These are phyloP conservation scores for Poa pratensis DNA, from an alignment of 176 grass and related monocot species.

Conservation along the genomic window DNA sequence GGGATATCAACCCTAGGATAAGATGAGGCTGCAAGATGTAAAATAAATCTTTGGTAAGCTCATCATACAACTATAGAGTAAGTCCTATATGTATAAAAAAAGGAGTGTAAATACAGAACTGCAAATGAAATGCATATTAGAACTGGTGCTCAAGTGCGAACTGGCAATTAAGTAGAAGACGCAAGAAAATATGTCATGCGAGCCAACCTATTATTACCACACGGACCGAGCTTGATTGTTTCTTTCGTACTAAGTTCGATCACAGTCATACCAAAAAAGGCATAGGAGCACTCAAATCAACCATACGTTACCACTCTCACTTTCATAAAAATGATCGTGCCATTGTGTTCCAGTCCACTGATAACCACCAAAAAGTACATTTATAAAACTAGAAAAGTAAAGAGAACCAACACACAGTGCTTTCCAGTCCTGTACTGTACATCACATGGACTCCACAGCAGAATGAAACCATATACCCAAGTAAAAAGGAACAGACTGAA, in stretches of 20 bases:
- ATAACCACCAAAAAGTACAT: constrained; percentile 46
- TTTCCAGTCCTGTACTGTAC: constrained; percentile 31
- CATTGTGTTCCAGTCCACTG: constrained; percentile 34
- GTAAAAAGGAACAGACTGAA: constrained; percentile 28
- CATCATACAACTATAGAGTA: constrained; percentile 5
- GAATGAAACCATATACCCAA: constrained; percentile 29
- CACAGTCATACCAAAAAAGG: constrained; percentile 26
- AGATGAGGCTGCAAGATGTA: constrained; percentile 84
- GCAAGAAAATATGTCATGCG: neutral
- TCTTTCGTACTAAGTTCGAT: neutral
- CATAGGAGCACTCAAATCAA: constrained; percentile 13
- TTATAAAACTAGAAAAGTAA: constrained; percentile 30
- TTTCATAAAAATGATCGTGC: constrained; percentile 38
- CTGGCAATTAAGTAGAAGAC: neutral
- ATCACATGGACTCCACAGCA: constrained; percentile 50
- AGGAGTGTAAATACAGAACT: constrained; percentile 12
- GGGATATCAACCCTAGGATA: constrained; percentile 94
- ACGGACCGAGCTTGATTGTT: constrained; percentile 18
- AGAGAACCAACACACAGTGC: constrained; percentile 18
- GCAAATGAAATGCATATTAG: constrained; percentile 20
- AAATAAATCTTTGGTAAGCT: constrained; percentile 24
- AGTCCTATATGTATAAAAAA: constrained; percentile 14
- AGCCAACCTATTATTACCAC: neutral
- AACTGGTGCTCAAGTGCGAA: neutral
- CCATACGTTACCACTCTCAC: constrained; percentile 32